phyloP scores from a whole-genome alignment of 306 rosid genomes.

The Mimosa bimucronata region DNA sequence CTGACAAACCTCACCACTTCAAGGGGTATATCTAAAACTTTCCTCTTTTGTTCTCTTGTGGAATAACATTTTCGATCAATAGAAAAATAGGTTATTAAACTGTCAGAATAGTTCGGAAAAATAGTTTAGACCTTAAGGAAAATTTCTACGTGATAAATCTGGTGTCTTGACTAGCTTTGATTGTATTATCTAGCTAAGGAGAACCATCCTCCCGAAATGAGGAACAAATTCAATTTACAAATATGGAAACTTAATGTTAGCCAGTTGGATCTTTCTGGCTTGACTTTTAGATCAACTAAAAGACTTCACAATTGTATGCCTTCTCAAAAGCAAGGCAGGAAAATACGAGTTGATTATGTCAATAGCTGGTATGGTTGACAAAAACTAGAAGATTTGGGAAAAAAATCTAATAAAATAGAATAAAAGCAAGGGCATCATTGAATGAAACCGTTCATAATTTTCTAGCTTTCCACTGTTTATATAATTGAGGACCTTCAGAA shows the following conservation, averaged over 20 bases:
- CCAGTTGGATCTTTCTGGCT: conserved; percentile 32
- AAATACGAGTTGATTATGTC: conserved; percentile 30
- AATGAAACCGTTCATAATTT: conserved; percentile 10
- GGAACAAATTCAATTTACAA: conserved; percentile 4
- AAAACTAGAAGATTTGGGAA: conserved; percentile 24
- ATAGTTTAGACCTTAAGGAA: conserved; percentile 35
- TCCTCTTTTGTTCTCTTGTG: conserved; percentile 1
- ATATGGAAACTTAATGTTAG: conserved; percentile 11
- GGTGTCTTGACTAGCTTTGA: conserved; percentile 35
- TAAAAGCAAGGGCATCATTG: conserved; percentile 22
- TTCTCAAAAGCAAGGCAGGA: conserved; percentile 28
- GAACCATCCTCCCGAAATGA: conserved; percentile 8
- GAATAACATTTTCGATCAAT: conserved; percentile 1
- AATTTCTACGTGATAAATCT: conserved; percentile 13
- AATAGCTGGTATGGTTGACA: conserved; percentile 23
- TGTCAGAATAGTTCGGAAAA: conserved; percentile 29
- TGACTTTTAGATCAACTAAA: conserved; percentile 1
- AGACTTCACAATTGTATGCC: conserved; percentile 31
- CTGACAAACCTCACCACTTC: conserved; percentile 55
- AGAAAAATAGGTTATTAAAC: conserved; percentile 1
- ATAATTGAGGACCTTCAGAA: conserved; percentile 29
- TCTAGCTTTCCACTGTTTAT: conserved; percentile 26
- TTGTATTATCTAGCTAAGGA: background rate
- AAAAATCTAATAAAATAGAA: too few species aligned
- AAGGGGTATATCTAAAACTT: conserved; percentile 53